Base-by-base conservation (phyloP, 2,329 filamentous ascomycete genomes). In the Hypoxylon sp. region DNA sequence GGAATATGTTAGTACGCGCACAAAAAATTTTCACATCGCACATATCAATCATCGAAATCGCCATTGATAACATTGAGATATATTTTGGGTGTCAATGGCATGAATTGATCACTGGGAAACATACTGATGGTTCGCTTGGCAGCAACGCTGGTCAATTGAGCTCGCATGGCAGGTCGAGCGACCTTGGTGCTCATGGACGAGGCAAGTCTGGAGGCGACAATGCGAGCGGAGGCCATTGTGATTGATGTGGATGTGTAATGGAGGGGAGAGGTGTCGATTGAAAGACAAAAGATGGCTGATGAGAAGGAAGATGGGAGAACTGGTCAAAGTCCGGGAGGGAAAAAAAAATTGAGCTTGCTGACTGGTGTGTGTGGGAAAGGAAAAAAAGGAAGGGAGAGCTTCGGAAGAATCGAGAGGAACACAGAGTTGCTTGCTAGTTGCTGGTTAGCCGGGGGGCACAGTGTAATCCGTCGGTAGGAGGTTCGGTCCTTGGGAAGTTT, bases 81-180 rank as follows among this genome's bases (percentile, higher is more conserved):
- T 24, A 53, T 47, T 24, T 17, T 14, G 31, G 2, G 37, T 37
- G 19, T 14, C 58, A 63, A 66, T 63, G 35, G 54, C 14, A 24
- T 57, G 48, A 50, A 57, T 68, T 63, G 55, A 69, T 50, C 19
- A 65, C 66, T 53, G 44, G 53, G 61, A 61, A 52, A 85, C 88
- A 86, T 89, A 92, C 90, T 89, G 85, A 92, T 89, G 84, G 91
- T 91, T 83, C 92, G 92, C 87, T 91, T 92, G 85, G 91, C 87
- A 82, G 74, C 77, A 69, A 86, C 86, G 83, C 84, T 86, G 81
- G 86, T 84, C 78, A 90, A 79, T 80, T 87, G 85, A 79, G 86
- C 85, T 79, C 90, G 90, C 80, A 90, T 83, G 82, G 90, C 90
- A 85, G 91, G 91, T 84, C 92, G 91, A 83, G 91, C 91, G 84